phyloP scores from a whole-genome alignment of 257 asterid genomes.

The Pogostemon cablin region DNA sequence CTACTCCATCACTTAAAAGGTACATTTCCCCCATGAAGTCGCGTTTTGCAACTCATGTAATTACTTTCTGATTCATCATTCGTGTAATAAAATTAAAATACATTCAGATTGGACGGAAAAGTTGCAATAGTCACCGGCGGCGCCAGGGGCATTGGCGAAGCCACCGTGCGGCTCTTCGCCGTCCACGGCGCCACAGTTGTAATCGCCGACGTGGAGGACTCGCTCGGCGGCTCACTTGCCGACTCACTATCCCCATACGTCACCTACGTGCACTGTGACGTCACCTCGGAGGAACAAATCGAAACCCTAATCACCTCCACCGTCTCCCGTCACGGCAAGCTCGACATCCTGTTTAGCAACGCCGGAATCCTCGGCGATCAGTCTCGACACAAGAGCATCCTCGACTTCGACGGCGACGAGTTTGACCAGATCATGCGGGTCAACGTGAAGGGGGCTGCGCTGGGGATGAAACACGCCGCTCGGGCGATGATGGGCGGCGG shows the following conservation, averaged over 20 bases:
- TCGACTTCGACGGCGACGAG: slow-evolving; percentile 55
- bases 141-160: slow-evolving; percentile 83
- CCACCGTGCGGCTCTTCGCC: slow-evolving; percentile 65
- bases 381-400: slow-evolving; percentile 32
- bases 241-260: slow-evolving; percentile 44
- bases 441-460: slow-evolving; percentile 31
- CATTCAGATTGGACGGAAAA: slow-evolving; percentile 65
- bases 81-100: no score
- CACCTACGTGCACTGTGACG: slow-evolving; percentile 63
- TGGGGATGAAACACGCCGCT: slow-evolving; percentile 82
- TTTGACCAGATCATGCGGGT: slow-evolving; percentile 29
- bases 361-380: slow-evolving; percentile 32
- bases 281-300: slow-evolving; percentile 51
- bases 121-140: slow-evolving; percentile 82
- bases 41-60: not conserved
- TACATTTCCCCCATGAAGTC: slow-evolving; percentile 20
- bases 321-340: slow-evolving; percentile 22
- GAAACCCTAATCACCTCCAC: slow-evolving; percentile 27
- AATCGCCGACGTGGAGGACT: slow-evolving; percentile 67
- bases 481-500: slow-evolving; percentile 63
- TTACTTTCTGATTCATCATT: not conserved
- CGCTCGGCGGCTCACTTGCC: slow-evolving; percentile 50
- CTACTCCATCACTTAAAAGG: slow-evolving; percentile 44
- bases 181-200: slow-evolving; percentile 70
- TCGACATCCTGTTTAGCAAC: slow-evolving; percentile 33